phyloP scores from a whole-genome alignment of 805 yeast species.

The Pichia scutulata region DNA sequence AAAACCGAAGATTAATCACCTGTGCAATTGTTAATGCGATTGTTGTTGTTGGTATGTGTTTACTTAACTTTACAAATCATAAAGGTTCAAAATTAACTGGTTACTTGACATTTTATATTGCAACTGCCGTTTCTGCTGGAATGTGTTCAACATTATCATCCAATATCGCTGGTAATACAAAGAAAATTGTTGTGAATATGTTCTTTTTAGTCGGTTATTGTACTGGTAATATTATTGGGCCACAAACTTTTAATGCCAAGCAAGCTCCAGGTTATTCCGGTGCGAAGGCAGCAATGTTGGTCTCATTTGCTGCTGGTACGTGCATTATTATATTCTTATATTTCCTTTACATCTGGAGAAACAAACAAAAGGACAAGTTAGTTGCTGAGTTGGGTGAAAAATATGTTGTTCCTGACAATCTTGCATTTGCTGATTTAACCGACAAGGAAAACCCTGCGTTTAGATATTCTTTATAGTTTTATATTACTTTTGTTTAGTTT shows the following conservation, averaged over 20 bases:
- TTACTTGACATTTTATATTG: constrained; percentile 16
- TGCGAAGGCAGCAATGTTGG: constrained; percentile 15
- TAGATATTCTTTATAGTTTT: constrained; percentile 5
- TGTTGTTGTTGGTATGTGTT: constrained; percentile 24
- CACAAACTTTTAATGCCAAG: constrained; percentile 37
- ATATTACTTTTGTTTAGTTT: background rate
- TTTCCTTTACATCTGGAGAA: constrained; percentile 6
- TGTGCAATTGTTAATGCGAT: constrained; percentile 18
- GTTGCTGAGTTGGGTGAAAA: constrained; percentile 10
- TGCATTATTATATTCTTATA: constrained; percentile 1
- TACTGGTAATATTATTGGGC: constrained; percentile 49
- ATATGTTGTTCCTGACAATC: constrained; percentile 6
- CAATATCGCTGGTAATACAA: constrained; percentile 51
- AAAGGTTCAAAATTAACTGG: constrained; percentile 22
- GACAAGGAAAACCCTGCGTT: constrained; percentile 12
- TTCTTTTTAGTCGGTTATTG: constrained; percentile 41
- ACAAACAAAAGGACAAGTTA: constrained; percentile 5
- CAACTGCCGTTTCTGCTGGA: constrained; percentile 21
- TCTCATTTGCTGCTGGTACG: constrained; percentile 9
- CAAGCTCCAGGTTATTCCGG: constrained; percentile 33
- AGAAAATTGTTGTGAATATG: constrained; percentile 42
- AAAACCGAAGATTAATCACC: constrained; percentile 15
- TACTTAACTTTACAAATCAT: constrained; percentile 26
- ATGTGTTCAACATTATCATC: constrained; percentile 33
- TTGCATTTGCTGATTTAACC: constrained; percentile 14